A percentile compares a stretch with the other conserved stretches of the same genome.
phyloP scores from a whole-genome alignment of 352 stramenopile species.

The Pythium aristosporum region DNA sequence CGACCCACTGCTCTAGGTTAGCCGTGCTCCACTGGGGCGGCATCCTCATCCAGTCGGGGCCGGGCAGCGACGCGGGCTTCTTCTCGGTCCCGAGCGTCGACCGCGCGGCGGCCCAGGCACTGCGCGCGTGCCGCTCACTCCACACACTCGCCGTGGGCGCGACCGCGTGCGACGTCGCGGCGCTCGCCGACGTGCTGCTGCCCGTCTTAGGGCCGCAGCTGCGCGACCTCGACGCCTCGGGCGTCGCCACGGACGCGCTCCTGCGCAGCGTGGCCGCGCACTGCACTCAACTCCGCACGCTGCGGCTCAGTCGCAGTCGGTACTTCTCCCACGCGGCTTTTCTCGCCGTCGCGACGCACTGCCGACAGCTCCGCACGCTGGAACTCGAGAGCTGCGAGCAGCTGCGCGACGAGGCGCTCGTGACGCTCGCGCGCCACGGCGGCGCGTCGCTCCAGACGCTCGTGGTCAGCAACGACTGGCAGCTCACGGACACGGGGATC shows the following conservation, averaged over 20 bases:
- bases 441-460: constrained; percentile 43
- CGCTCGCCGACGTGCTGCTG: constrained; percentile 29
- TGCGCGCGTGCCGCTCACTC: constrained; percentile 31
- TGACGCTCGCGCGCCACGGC: constrained; percentile 36
- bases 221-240: constrained; percentile 54
- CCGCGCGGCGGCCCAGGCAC: constrained; percentile 26
- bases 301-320: constrained; percentile 70
- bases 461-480: constrained; percentile 68
- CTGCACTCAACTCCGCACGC: constrained; percentile 33
- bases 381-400: constrained; percentile 80
- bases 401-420: constrained; percentile 45
- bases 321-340: constrained; percentile 69
- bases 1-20: constrained; percentile 38
- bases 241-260: constrained; percentile 62
- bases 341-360: constrained; percentile 37
- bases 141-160: constrained; percentile 53
- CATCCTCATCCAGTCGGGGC: constrained; percentile 51
- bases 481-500: constrained; percentile 59
- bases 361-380: constrained; percentile 38
- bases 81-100: constrained; percentile 65
- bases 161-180: constrained; percentile 52
- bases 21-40: constrained; percentile 49
- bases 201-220: constrained; percentile 29
- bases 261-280: constrained; percentile 41
- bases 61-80: constrained; percentile 32